Conservation (phyloP, 306 rosid species). For the Cajanus cajan region DNA sequence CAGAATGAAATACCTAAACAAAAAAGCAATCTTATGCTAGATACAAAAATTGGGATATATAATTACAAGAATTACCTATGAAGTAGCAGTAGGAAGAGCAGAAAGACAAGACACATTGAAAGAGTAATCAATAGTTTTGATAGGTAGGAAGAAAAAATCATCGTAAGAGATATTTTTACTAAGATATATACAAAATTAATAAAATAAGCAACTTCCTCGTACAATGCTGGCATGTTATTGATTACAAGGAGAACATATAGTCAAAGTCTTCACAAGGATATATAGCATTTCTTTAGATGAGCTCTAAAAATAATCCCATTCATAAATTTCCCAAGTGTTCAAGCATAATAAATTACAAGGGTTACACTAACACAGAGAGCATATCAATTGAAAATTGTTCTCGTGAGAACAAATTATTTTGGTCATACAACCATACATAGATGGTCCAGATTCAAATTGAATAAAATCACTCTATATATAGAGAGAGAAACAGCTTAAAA, state of each 20-base stretch:
- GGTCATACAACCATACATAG: not conserved
- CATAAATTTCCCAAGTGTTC: not conserved
- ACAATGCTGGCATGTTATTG: not conserved
- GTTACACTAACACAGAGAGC: not conserved
- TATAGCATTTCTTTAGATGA: slow-evolving; percentile 3
- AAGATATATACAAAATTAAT: not conserved
- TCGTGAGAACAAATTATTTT: not conserved
- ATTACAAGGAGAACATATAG: slow-evolving; percentile 29
- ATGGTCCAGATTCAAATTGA: not conserved
- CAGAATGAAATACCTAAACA: too few species aligned
- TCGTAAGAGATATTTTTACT: not conserved
- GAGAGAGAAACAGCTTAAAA: too few species aligned
- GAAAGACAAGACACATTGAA: slow-evolving; percentile 60
- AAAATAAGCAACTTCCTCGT: slow-evolving; percentile 16
- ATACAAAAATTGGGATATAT: too few species aligned
- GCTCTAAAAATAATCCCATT: not conserved
- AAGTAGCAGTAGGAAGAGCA: slow-evolving; percentile 74
- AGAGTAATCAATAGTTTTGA: slow-evolving; percentile 55
- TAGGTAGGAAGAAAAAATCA: slow-evolving; percentile 25
- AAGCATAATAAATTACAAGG: not conserved
- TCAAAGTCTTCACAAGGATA: slow-evolving; percentile 4
- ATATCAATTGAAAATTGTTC: not conserved
- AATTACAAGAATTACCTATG: slow-evolving; percentile 88
- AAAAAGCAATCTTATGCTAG: too few species aligned
- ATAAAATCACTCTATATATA: too few species aligned